phyloP scores from a whole-genome alignment of 371 early-diverging fungal genomes.

The Mortierella sp. region DNA sequence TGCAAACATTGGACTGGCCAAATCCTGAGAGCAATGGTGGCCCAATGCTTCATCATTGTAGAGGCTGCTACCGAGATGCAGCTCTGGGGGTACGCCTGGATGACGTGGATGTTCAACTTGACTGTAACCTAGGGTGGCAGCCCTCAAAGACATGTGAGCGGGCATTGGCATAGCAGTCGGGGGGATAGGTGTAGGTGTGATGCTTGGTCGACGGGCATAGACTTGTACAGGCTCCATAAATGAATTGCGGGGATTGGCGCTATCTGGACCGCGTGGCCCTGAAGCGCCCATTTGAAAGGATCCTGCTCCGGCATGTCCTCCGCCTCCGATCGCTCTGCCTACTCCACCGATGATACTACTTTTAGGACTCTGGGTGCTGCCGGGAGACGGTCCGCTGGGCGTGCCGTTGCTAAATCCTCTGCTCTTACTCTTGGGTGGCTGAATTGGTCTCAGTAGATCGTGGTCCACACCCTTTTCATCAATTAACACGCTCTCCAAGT shows the following conservation, averaged over 20 bases:
- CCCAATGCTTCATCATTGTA: background rate
- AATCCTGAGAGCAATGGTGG: slow-evolving; percentile 1
- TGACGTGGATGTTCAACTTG: slow-evolving; percentile 18
- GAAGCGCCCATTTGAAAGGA: slow-evolving; percentile 13
- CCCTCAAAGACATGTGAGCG: slow-evolving; percentile 8
- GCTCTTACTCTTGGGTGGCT: background rate
- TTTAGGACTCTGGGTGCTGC: slow-evolving; percentile 7
- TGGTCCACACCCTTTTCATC: slow-evolving; percentile 18
- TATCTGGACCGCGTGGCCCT: slow-evolving; percentile 11
- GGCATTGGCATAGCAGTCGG: background rate
- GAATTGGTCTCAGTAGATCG: background rate
- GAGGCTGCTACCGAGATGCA: slow-evolving; percentile 12
- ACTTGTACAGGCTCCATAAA: slow-evolving; percentile 27
- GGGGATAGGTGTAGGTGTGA: slow-evolving; percentile 8
- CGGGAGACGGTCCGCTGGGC: background rate
- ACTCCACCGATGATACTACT: slow-evolving; percentile 28
- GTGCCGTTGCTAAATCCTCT: background rate
- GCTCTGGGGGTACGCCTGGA: slow-evolving; percentile 7
- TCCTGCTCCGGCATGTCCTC: slow-evolving; percentile 16
- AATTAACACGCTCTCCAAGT: background rate
- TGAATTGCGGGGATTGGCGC: slow-evolving; percentile 16
- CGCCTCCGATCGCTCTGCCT: slow-evolving; percentile 24
- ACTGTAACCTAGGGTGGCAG: slow-evolving; percentile 16
- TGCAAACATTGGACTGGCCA: slow-evolving; percentile 22
- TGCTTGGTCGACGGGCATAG: slow-evolving; percentile 20